These are phyloP conservation scores for Ramaria rubella DNA, from an alignment of 768 basidiomycete genomes.

Conservation along the genomic window DNA sequence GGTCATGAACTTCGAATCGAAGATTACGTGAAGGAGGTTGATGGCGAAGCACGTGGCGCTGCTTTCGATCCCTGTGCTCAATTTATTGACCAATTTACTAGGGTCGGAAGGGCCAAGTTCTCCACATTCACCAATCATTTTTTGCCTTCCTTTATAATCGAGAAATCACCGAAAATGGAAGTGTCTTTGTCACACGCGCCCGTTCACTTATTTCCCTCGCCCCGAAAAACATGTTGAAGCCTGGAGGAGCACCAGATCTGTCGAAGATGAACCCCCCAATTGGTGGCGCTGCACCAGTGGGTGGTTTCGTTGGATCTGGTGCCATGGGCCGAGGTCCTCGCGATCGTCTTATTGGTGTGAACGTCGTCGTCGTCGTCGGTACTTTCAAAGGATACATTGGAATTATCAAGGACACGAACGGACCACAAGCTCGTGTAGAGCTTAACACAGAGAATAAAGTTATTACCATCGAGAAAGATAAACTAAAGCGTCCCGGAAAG, in stretches of 20 bases:
- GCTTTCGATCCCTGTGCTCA: not conserved
- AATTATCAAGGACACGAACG: slow-evolving; percentile 92
- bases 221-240: slow-evolving; percentile 69
- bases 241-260: slow-evolving; percentile 55
- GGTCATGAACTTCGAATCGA: slow-evolving; percentile 80
- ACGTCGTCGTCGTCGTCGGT: slow-evolving; percentile 78
- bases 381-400: slow-evolving; percentile 88
- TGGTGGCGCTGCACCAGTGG: slow-evolving; percentile 46
- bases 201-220: slow-evolving; percentile 78
- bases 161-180: slow-evolving; percentile 83
- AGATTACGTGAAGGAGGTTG: slow-evolving; percentile 90
- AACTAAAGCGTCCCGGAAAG: no score
- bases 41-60: slow-evolving; percentile 64
- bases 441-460: slow-evolving; percentile 84
- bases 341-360: slow-evolving; percentile 74
- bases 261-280: slow-evolving; percentile 89
- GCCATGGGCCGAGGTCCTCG: slow-evolving; percentile 72
- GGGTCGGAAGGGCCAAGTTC: slow-evolving; percentile 80
- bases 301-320: slow-evolving; percentile 77
- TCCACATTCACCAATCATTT: slow-evolving; percentile 92
- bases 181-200: slow-evolving; percentile 88
- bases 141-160: slow-evolving; percentile 94
- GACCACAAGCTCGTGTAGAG: slow-evolving; percentile 80
- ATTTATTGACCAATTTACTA: slow-evolving; percentile 24
- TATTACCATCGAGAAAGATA: slow-evolving; percentile 78